phyloP scores from a whole-genome alignment of 169 alveolate genomes.

The Hammondia hammondi region DNA sequence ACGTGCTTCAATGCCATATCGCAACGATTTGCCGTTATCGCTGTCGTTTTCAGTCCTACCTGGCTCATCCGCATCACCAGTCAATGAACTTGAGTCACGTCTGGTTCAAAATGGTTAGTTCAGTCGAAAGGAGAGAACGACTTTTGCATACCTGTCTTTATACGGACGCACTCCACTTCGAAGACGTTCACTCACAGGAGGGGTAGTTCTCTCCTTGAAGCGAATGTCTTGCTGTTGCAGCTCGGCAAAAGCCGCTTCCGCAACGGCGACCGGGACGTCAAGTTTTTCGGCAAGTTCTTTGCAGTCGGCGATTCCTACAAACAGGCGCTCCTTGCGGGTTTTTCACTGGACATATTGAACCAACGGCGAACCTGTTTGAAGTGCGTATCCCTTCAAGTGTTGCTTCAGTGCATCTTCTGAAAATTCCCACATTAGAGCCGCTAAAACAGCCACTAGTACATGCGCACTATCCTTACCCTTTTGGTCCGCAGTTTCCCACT shows the following conservation, averaged over 20 bases:
- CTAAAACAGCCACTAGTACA: too few species aligned
- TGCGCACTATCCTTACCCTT: neutral
- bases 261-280: neutral
- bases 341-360: too few species aligned
- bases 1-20: too few species aligned
- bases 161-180: too few species aligned
- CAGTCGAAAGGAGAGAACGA: too few species aligned
- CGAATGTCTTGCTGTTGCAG: neutral
- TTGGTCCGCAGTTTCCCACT: neutral
- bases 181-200: too few species aligned
- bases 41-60: too few species aligned
- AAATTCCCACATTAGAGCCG: neutral
- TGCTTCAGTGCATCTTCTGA: neutral
- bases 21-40: too few species aligned
- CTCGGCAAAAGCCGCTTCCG: neutral
- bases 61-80: too few species aligned
- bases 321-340: neutral
- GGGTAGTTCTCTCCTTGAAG: neutral
- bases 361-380: neutral
- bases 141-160: too few species aligned
- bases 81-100: too few species aligned
- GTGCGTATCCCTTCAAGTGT: neutral
- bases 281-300: neutral
- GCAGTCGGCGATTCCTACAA: neutral
- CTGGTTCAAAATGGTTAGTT: too few species aligned